Evolutionary conservation across 306 rosid species (phyloP).

Genomic region (Citrullus amarus): DNA sequence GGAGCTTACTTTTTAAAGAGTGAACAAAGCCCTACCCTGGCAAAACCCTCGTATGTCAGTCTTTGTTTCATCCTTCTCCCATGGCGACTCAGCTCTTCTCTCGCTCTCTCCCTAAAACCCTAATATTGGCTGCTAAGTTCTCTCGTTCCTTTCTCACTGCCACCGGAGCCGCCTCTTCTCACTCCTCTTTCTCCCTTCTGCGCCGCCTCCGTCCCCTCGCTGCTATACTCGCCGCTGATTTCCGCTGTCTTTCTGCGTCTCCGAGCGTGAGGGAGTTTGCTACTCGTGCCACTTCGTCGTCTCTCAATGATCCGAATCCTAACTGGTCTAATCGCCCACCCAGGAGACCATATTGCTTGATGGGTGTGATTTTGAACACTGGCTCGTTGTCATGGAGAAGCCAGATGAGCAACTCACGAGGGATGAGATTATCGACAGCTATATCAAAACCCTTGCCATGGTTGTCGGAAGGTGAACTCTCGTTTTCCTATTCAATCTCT

Average conservation of each 20-base stretch:
- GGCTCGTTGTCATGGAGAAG: slow-evolving; percentile 89
- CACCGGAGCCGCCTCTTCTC: slow-evolving; percentile 12
- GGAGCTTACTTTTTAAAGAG: too few relatives aligned
- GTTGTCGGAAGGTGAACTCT: slow-evolving; percentile 56
- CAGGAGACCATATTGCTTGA: slow-evolving; percentile 82
- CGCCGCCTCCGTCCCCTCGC: slow-evolving; percentile 65
- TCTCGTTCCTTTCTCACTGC: slow-evolving; percentile 28
- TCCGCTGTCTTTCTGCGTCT: slow-evolving; percentile 8
- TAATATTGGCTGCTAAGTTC: slow-evolving; percentile 22
- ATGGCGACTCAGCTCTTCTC: slow-evolving; percentile 59
- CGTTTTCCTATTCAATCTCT: not conserved
- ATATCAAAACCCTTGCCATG: slow-evolving; percentile 60
- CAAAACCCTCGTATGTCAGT: not conserved
- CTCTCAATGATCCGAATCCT: slow-evolving; percentile 86
- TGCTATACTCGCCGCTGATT: slow-evolving; percentile 10
- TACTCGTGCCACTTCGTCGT: slow-evolving; percentile 69
- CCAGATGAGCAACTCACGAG: slow-evolving; percentile 62
- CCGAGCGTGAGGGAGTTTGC: slow-evolving; percentile 29
- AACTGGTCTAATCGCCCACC: slow-evolving; percentile 97
- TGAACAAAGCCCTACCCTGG: too few relatives aligned
- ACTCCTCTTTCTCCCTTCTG: slow-evolving; percentile 32
- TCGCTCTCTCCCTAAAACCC: slow-evolving; percentile 43
- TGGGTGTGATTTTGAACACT: slow-evolving; percentile 95
- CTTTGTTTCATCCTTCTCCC: slow-evolving; percentile 12
- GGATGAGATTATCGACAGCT: slow-evolving; percentile 68